These are phyloP conservation scores for Draba incana DNA, from an alignment of 345 rosid genomes.

Conservation along the genomic window DNA sequence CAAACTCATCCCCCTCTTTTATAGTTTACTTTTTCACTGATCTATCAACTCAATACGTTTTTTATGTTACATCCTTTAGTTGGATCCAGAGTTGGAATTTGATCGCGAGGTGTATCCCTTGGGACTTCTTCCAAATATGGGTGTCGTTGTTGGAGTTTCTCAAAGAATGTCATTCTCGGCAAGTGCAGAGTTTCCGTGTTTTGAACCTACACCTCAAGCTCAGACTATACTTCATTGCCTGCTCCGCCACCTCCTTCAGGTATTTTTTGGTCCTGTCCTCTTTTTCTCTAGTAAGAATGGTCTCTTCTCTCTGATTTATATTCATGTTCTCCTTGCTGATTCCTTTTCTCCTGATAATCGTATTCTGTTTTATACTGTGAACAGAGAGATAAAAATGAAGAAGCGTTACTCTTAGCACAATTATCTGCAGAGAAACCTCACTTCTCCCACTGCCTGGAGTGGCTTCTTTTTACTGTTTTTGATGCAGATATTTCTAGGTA, in stretches of 20 bases:
- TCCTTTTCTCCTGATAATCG: background rate
- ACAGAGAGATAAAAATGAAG: conserved; percentile 90
- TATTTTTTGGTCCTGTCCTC: conserved; percentile 37
- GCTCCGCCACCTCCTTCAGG: conserved; percentile 99
- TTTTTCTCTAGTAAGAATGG: conserved; percentile 13
- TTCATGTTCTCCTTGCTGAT: conserved; percentile 6
- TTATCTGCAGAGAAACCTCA: conserved; percentile 96
- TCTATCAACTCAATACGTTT: conserved; percentile 3
- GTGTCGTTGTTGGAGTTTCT: conserved; percentile 94
- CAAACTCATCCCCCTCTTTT: background rate
- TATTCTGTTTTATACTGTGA: conserved; percentile 33
- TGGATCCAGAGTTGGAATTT: conserved; percentile 98
- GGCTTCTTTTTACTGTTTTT: conserved; percentile 98
- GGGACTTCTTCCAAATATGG: conserved; percentile 96
- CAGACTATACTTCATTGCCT: conserved; percentile 97
- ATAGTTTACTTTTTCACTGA: conserved; percentile 4
- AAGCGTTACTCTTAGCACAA: conserved; percentile 78
- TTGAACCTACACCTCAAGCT: conserved; percentile 98
- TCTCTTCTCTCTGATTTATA: conserved; percentile 18
- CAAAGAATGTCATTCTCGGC: conserved; percentile 98
- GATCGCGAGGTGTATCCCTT: conserved; percentile 96
- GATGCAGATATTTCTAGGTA: conserved; percentile 98
- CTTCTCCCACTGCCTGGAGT: conserved; percentile 94
- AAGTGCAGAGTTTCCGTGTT: conserved; percentile 95
- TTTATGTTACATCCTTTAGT: conserved; percentile 49